A percentile compares a stretch with the other conserved stretches of the same genome.
Conservation (phyloP, 2,329 filamentous ascomycete species). For the Xylariomycetidae sp. region DNA sequence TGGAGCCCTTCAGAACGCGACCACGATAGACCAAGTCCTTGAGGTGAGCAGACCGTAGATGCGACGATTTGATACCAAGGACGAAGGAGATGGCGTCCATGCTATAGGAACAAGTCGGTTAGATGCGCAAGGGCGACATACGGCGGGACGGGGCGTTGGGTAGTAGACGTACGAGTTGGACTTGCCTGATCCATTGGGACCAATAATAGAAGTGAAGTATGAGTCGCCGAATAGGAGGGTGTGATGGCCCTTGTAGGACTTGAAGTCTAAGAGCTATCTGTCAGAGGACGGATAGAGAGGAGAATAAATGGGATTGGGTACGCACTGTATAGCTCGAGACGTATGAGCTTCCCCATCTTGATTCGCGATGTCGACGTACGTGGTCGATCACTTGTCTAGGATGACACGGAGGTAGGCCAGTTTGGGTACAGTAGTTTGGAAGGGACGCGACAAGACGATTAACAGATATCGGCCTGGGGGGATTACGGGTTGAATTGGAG, state of each 20-base stretch:
- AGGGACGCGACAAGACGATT: too few species aligned
- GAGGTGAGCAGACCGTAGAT: conserved; percentile 87
- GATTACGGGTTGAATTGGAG: too few species aligned
- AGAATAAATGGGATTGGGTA: conserved; percentile 16
- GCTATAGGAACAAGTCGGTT: conserved; percentile 38
- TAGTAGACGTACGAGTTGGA: conserved; percentile 76
- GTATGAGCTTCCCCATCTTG: conserved; percentile 92
- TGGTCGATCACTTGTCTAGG: too few species aligned
- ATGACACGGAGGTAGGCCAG: too few species aligned
- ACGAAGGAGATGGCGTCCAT: conserved; percentile 99
- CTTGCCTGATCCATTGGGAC: conserved; percentile 98
- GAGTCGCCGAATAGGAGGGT: conserved; percentile 92
- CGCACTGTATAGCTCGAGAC: conserved; percentile 89
- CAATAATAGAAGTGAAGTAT: conserved; percentile 98
- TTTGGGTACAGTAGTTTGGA: too few species aligned
- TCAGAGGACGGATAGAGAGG: conserved; percentile 18
- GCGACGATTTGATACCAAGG: conserved; percentile 96
- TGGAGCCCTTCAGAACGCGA: conserved; percentile 84
- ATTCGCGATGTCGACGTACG: too few species aligned
- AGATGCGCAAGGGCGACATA: background rate
- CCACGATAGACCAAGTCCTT: conserved; percentile 95
- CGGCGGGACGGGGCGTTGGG: too few species aligned
- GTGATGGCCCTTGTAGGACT: conserved; percentile 98
- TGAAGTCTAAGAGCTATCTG: conserved; percentile 68
- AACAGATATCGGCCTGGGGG: too few species aligned